Evolutionary conservation across 768 basidiomycete genomes (phyloP), one percentile per base, ranked within the genome.

Genomic region (Mycena olivaceomarginata): DNA sequence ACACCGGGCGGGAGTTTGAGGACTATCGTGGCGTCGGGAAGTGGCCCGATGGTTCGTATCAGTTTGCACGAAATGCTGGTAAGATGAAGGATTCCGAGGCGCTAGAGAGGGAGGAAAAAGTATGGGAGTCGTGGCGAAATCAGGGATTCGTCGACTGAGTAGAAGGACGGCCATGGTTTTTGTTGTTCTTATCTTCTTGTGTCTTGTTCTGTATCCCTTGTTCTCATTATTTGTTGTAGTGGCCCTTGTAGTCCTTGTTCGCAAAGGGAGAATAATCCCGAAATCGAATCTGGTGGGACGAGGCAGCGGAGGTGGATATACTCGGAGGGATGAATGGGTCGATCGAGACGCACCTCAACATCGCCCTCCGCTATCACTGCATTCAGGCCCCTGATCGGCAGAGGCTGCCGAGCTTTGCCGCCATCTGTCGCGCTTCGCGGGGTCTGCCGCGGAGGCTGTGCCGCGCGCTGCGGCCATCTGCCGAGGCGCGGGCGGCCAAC

Each of bases 71-170:
- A 3, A 31, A 57, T 22, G 0, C 53, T 2, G 20, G 12, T 16
- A 53, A 45, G 22, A 22, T 56, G 22, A 45, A 40, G 22, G 53
- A 66, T 45, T 40, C 40, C 2, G 41, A 65, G 5, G 71, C 46
- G 48, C 40, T 72, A 11, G 53, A 72, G 18, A 66, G 71, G 41
- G 51, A 39, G 48, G 59, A 63, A 39, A 51, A 15, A 12, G 60
- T 39, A 11, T 71, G 70, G 70, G 2, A 63, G 20, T n/a, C n/a
- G 45, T 71, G 70, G 70, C 37, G 46, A 16, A n/a, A 22, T 12
- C 46, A 63, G 60, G 70, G 70, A 22, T 18, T 63, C n/a, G 39
- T 71, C 15, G 87, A 83, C 82, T 77, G 88, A 90, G 22, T 11
- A 18, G 18, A 43, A 22, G n/a, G 12, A 25, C 57, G 13, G 48